Evolutionary conservation across 768 basidiomycete species (phyloP), one percentile per base, ranked within the genome.

Genomic region (Leccinum pellstonianum): DNA sequence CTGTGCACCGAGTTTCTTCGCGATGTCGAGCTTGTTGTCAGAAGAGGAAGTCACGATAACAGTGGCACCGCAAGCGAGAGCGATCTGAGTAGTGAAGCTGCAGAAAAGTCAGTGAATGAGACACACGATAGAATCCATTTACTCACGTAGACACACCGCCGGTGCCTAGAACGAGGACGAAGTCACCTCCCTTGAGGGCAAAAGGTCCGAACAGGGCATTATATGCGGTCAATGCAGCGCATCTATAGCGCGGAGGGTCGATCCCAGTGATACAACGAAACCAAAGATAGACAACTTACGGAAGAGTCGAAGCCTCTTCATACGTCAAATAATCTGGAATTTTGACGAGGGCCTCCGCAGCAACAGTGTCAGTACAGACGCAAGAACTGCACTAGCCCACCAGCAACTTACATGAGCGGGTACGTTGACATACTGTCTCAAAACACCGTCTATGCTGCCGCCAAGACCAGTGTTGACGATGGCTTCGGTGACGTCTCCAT

Each of bases 1-100:
- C 14, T 79, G 76, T 12, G 77, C 80, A 21, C 87, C 85, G 19
- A 86, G 78, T 48, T 77, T 77, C 49, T 75, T 71, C 9, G 79
- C 85, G 29, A 80, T 62, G 60, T 80, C 76, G 15, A 87, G 76
- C 64, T 90, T 90, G 51, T 80, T 77, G 63, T 88, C 85, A 0
- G 84, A 85, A 1, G 86, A 87, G 1, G 86, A 88, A 0, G 87
- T 89, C 27, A 79, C 78, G 63, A 90, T 86, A 58, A 87, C 86
- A 1, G 73, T 80, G 2, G 86, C 86, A 37, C 86, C 87, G 8
- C 83, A 77, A 3, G 84, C 82, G 47, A 85, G 78, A 2, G 87
- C 86, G 49, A 90, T 71, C 70, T 88, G 84, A 3, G 82, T 72
- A 3, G 77, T 86, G 64, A 83, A 86, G 43, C 84, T 81, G 48